Conservation (phyloP, 2,329 filamentous ascomycete genomes). For the Corinectria fuckeliana region DNA sequence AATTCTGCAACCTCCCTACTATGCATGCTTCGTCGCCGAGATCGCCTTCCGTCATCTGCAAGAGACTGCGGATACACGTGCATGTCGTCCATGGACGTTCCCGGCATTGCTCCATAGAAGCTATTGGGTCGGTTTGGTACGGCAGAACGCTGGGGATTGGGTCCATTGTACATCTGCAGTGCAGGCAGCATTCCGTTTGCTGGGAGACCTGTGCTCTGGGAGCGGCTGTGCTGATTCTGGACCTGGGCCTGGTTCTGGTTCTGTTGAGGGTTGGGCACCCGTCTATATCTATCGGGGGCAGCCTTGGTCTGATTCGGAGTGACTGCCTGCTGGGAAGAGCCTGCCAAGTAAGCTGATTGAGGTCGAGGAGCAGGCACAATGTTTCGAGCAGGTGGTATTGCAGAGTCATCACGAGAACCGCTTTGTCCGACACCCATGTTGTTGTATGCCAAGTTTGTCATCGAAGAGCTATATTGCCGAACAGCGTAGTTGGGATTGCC, state of each 20-base stretch:
- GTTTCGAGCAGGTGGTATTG: slow-evolving; percentile 51
- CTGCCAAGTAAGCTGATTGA: slow-evolving; percentile 51
- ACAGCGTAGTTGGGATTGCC: slow-evolving; percentile 38
- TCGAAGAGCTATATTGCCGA: slow-evolving; percentile 48
- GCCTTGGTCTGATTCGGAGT: slow-evolving; percentile 56
- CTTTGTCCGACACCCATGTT: slow-evolving; percentile 45
- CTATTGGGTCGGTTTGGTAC: slow-evolving; percentile 58
- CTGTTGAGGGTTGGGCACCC: slow-evolving; percentile 49
- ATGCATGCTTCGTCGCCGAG: slow-evolving; percentile 83
- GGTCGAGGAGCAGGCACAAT: slow-evolving; percentile 49
- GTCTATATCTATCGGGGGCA: slow-evolving; percentile 78
- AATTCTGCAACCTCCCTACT: slow-evolving; percentile 54
- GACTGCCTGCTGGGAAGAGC: slow-evolving; percentile 54
- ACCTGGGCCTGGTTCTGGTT: slow-evolving; percentile 8
- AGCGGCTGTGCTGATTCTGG: slow-evolving; percentile 46
- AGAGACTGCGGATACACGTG: slow-evolving; percentile 62
- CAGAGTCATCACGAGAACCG: slow-evolving; percentile 61
- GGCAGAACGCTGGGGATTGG: slow-evolving; percentile 40
- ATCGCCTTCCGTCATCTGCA: slow-evolving; percentile 75
- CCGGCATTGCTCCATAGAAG: slow-evolving; percentile 56
- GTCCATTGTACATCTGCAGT: slow-evolving; percentile 41
- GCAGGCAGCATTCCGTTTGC: slow-evolving; percentile 35
- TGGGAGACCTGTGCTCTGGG: slow-evolving; percentile 45
- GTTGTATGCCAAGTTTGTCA: slow-evolving; percentile 49
- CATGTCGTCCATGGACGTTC: slow-evolving; percentile 71